Evolutionary conservation across 345 rosid genomes (phyloP).

Genomic region (Isatis tinctoria): DNA sequence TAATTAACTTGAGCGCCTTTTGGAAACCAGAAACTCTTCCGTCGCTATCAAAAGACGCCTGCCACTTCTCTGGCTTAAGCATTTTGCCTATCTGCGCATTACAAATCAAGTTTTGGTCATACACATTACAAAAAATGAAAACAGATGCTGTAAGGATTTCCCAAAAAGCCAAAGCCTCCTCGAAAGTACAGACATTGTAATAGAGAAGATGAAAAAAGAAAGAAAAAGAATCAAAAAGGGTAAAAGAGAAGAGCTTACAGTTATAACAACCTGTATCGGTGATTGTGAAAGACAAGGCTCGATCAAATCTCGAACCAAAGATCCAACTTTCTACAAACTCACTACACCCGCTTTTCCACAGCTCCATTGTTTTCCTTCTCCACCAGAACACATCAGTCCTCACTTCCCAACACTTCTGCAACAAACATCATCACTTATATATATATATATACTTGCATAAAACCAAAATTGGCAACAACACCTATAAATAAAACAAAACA

Average conservation of each 20-base stretch:
- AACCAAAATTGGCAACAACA: constrained; percentile 20
- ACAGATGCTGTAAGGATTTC: not conserved
- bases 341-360: constrained; percentile 57
- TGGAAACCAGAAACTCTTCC: constrained; percentile 78
- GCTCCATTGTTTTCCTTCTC: constrained; percentile 59
- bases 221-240: not conserved
- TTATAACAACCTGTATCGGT: constrained; percentile 64
- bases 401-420: constrained; percentile 30
- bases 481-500: too few relatives aligned
- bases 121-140: not conserved
- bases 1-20: constrained; percentile 69
- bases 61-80: constrained; percentile 95
- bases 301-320: constrained; percentile 72
- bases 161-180: not conserved
- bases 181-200: not conserved
- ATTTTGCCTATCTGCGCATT: constrained; percentile 61
- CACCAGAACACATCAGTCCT: constrained; percentile 61
- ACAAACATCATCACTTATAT: constrained; percentile 19
- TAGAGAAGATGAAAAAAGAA: not conserved
- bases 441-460: not conserved
- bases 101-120: not conserved
- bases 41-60: constrained; percentile 60
- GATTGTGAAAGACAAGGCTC: constrained; percentile 81
- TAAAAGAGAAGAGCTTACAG: constrained; percentile 39
- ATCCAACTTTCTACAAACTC: constrained; percentile 70